These are phyloP conservation scores for Wickerhamiella alocasiicola DNA, from an alignment of 805 yeast genomes.

Conservation along the genomic window DNA sequence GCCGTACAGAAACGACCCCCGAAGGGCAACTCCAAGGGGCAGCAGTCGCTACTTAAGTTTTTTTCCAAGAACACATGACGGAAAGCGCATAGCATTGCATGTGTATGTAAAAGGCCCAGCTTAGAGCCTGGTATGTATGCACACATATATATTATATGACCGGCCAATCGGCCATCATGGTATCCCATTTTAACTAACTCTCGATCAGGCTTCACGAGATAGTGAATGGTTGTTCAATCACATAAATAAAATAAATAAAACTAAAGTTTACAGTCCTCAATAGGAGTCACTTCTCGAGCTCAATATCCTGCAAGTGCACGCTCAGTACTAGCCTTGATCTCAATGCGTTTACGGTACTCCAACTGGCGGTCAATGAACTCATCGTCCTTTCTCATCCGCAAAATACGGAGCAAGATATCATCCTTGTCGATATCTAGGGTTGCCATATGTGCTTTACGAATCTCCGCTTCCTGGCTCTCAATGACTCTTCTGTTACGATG, in stretches of 20 bases:
- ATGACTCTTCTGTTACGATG: conserved; percentile 52
- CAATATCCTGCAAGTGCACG: conserved; percentile 23
- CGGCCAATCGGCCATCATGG: too few relatives aligned
- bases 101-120: too few relatives aligned
- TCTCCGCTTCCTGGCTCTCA: conserved; percentile 35
- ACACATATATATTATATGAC: too few relatives aligned
- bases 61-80: conserved; percentile 4
- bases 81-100: too few relatives aligned
- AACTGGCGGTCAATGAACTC: conserved; percentile 47
- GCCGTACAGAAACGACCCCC: conserved; percentile 1
- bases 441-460: conserved; percentile 34
- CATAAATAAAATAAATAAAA: conserved; percentile 5
- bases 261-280: neutral
- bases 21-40: neutral
- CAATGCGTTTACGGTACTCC: conserved; percentile 47
- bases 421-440: conserved; percentile 36
- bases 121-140: too few relatives aligned
- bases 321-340: conserved; percentile 44
- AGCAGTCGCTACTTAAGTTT: neutral
- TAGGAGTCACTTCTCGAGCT: too few relatives aligned
- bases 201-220: too few relatives aligned
- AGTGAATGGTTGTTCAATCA: too few relatives aligned
- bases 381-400: conserved; percentile 52
- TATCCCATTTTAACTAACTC: too few relatives aligned
- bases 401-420: conserved; percentile 60